Conservation (phyloP, 2,329 filamentous ascomycete species). For the Phialophora expanda region DNA sequence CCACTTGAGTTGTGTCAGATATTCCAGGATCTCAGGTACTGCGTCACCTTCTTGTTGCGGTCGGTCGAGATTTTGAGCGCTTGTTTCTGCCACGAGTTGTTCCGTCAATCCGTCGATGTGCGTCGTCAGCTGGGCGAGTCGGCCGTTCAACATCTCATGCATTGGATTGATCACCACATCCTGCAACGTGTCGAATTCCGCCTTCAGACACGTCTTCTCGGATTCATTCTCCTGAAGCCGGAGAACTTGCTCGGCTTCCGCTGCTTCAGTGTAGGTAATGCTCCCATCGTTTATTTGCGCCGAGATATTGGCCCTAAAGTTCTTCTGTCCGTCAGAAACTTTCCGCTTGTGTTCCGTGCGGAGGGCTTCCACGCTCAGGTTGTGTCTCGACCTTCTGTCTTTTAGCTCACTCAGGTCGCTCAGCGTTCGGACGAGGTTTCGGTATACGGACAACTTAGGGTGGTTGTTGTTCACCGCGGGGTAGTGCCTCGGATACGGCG, state of each 20-base stretch:
- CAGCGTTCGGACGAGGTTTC: constrained; percentile 73
- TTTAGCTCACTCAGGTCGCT: constrained; percentile 76
- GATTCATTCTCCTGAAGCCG: constrained; percentile 71
- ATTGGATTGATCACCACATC: constrained; percentile 80
- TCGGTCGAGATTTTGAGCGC: constrained; percentile 73
- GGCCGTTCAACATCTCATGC: constrained; percentile 76
- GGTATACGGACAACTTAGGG: constrained; percentile 80
- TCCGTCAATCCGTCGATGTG: constrained; percentile 78
- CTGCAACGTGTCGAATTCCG: constrained; percentile 84
- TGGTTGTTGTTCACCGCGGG: constrained; percentile 96
- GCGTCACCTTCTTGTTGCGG: constrained; percentile 95
- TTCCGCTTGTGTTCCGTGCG: constrained; percentile 59
- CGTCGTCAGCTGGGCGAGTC: constrained; percentile 73
- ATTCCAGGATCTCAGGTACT: constrained; percentile 89
- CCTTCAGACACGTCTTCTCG: constrained; percentile 74
- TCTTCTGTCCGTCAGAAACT: constrained; percentile 65
- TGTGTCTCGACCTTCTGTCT: constrained; percentile 63
- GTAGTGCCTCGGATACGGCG: constrained; percentile 91
- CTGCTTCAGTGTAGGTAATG: constrained; percentile 82
- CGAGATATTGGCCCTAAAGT: constrained; percentile 76
- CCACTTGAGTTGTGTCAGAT: constrained; percentile 94
- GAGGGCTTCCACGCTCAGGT: constrained; percentile 58
- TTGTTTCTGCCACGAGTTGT: constrained; percentile 74
- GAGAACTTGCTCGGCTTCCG: constrained; percentile 77
- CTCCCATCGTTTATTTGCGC: constrained; percentile 76